Percentiles rank a stretch among this genome's conserved stretches.
These are phyloP conservation scores for Penicillium cinerascens DNA, from an alignment of 495 filamentous ascomycete species.

Conservation along the genomic window DNA sequence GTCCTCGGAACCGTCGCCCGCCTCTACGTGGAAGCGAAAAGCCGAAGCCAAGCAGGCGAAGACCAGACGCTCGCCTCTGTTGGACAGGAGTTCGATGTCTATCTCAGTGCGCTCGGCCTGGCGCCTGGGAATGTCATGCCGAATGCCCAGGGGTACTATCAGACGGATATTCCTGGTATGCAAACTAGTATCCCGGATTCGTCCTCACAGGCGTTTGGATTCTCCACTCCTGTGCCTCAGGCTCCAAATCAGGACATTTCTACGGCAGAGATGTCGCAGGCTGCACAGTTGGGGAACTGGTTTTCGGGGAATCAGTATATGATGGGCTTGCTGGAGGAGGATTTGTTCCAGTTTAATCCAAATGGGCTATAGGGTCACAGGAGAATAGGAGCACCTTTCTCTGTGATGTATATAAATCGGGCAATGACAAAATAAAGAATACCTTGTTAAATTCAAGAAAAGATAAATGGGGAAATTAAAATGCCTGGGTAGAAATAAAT, in stretches of 20 bases:
- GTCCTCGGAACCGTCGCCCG: constrained; percentile 59
- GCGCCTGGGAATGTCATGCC: constrained; percentile 38
- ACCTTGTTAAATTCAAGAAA: not conserved
- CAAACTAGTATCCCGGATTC: constrained; percentile 2
- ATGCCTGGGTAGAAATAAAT: not conserved
- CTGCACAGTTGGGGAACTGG: constrained; percentile 59
- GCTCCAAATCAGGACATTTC: constrained; percentile 11
- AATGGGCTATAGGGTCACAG: constrained; percentile 26
- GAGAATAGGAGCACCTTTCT: too few species aligned
- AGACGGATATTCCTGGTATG: constrained; percentile 9
- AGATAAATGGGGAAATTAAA: not conserved
- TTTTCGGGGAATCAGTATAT: constrained; percentile 65
- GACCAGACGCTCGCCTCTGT: constrained; percentile 46
- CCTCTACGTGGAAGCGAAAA: constrained; percentile 59
- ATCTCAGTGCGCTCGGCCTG: constrained; percentile 60
- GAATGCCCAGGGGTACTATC: constrained; percentile 4
- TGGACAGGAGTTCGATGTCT: constrained; percentile 61
- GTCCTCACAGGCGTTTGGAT: constrained; percentile 14
- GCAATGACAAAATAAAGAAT: too few species aligned
- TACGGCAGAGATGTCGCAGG: constrained; percentile 28
- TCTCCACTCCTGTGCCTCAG: constrained; percentile 6
- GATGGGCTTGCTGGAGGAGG: constrained; percentile 60
- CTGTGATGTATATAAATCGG: too few species aligned
- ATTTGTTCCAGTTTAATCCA: constrained; percentile 51
- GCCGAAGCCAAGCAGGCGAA: constrained; percentile 39